These are phyloP conservation scores for Aspergillus pseudoterreus DNA, from an alignment of 2,329 filamentous ascomycete species.

Conservation along the genomic window DNA sequence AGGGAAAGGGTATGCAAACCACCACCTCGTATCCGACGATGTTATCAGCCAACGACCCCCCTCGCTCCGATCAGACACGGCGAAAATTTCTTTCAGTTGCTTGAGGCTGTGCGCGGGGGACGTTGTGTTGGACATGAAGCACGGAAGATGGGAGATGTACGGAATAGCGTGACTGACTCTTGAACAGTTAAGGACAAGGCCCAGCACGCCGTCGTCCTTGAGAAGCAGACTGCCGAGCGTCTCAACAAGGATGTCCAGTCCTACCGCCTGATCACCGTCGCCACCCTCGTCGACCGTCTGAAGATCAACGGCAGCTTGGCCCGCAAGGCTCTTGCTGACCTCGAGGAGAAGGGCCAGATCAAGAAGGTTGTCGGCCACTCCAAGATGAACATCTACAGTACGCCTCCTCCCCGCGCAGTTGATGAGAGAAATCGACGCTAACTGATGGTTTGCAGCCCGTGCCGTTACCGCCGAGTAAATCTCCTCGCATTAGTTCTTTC, in stretches of 20 bases:
- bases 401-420: slow-evolving; percentile 34
- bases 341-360: slow-evolving; percentile 98
- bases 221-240: slow-evolving; percentile 96
- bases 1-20: slow-evolving; percentile 51
- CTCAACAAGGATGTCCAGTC: slow-evolving; percentile 99
- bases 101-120: slow-evolving; percentile 12
- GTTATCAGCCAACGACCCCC: slow-evolving; percentile 6
- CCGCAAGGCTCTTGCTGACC: slow-evolving; percentile 79
- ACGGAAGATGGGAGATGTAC: too few species aligned
- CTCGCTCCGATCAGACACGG: slow-evolving; percentile 6
- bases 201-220: slow-evolving; percentile 96
- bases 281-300: slow-evolving; percentile 96
- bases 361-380: slow-evolving; percentile 96
- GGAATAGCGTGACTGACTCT: too few species aligned
- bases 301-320: slow-evolving; percentile 99
- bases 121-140: slow-evolving; percentile 6
- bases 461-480: slow-evolving; percentile 45
- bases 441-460: slow-evolving; percentile 29
- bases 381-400: slow-evolving; percentile 98
- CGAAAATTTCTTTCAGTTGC: slow-evolving; percentile 15
- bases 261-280: slow-evolving; percentile 98
- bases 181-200: slow-evolving; percentile 98
- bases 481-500: slow-evolving; percentile 25
- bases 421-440: too few species aligned
- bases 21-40: slow-evolving; percentile 9